Evolutionary conservation across 1,139 yeast species (phyloP), one percentile per base, ranked within the genome.

Genomic region (Saccharomyces hybrid): DNA sequence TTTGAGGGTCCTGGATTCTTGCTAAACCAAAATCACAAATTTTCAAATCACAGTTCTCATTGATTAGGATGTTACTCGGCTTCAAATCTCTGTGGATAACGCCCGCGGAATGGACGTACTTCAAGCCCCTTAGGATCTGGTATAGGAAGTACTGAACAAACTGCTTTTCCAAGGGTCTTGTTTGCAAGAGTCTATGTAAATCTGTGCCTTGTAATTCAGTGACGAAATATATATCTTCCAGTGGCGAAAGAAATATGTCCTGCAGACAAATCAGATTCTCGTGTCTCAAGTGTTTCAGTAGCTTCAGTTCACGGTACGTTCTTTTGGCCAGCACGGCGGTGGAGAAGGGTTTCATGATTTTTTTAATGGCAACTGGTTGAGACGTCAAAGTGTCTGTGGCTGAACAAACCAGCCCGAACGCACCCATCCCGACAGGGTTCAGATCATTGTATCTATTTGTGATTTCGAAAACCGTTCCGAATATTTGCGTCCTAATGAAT

Each of bases 391-490:
- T 88, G 72, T 93, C 99, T 55, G 85, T 82, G 1, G 99, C 99
- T 5, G 97, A 89, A 72, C 99, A 93, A 49, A 93, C 99, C 44
- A 93, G 80, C 6, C 99, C 99, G 68, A 93, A 93, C 9, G 99
- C 99, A 38, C 99, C 99, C 99, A 93, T 93, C 1, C 99, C 99
- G 51, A 93, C 97, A 3, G 99, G 99, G 66, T 90, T 93, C 59
- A 93, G 78, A 67, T 93, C 96, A 23, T 90, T 82, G 73, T 93
- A 93, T 61, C 96, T 75, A 65, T 82, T 85, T 52, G 99, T 93
- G 63, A 93, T 90, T 73, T 93, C 99, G 70, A 93, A 90, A 50
- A 88, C 90, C 3, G 96, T 89, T 52, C 96, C 96, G 66, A 78
- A 78, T 56, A 78, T 78, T 61, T 78, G 81, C 11, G 81, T 78